These are phyloP conservation scores for Neofusicoccum sp. DNA, from an alignment of 2,329 filamentous ascomycete genomes.

Conservation along the genomic window DNA sequence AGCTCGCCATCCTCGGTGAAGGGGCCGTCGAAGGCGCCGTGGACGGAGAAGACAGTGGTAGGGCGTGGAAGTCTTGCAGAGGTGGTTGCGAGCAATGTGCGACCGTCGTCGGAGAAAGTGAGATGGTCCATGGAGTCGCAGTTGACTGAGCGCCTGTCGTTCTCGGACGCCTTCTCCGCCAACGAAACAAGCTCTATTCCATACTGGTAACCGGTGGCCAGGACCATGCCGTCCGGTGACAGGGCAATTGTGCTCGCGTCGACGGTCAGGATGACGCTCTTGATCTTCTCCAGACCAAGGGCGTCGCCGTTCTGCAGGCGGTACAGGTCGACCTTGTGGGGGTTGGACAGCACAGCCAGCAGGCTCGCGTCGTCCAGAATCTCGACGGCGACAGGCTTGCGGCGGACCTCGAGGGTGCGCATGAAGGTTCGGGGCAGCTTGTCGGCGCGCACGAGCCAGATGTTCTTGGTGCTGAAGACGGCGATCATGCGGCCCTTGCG, in stretches of 20 bases:
- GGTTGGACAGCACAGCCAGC: conserved; percentile 77
- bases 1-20: conserved; percentile 44
- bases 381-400: conserved; percentile 61
- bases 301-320: conserved; percentile 55
- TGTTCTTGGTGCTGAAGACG: conserved; percentile 40
- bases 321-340: conserved; percentile 87
- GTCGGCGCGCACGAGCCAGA: conserved; percentile 42
- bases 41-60: conserved; percentile 42
- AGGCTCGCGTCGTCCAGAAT: conserved; percentile 77
- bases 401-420: conserved; percentile 39
- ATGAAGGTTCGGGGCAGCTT: conserved; percentile 41
- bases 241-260: conserved; percentile 76
- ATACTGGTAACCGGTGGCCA: conserved; percentile 83
- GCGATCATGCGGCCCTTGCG: conserved; percentile 40
- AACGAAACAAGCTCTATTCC: conserved; percentile 87
- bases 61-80: conserved; percentile 39
- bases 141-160: conserved; percentile 38
- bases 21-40: conserved; percentile 42
- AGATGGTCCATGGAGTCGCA: conserved; percentile 40
- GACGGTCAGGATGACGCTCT: conserved; percentile 77
- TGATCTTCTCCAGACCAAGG: conserved; percentile 65
- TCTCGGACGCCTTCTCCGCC: conserved; percentile 57
- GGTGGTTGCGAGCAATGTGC: conserved; percentile 42
- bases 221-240: conserved; percentile 77
- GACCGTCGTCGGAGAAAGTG: conserved; percentile 43